phyloP scores from a whole-genome alignment of 306 rosid genomes.

The Pterocarpus santalinus region DNA sequence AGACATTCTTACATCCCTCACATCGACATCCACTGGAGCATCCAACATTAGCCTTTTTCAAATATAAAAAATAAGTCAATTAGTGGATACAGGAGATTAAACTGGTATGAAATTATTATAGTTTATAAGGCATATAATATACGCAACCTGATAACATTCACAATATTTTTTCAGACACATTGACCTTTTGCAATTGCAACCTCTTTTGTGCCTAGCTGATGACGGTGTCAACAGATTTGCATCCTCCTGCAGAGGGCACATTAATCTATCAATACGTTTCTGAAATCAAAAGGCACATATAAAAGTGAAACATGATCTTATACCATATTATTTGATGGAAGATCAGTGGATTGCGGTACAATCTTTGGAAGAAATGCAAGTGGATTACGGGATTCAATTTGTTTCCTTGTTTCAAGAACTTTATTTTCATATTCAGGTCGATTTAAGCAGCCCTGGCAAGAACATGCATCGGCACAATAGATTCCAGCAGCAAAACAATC shows the following conservation, averaged over 20 bases:
- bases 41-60: constrained; percentile 69
- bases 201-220: constrained; percentile 75
- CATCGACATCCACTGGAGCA: constrained; percentile 82
- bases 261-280: constrained; percentile 40
- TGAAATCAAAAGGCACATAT: not conserved
- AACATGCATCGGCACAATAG: constrained; percentile 63
- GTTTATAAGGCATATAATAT: constrained; percentile 23
- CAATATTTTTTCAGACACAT: constrained; percentile 82
- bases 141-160: constrained; percentile 81
- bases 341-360: constrained; percentile 46
- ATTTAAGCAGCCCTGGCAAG: constrained; percentile 77
- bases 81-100: constrained; percentile 24
- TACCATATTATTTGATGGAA: constrained; percentile 55
- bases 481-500: constrained; percentile 74
- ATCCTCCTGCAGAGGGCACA: constrained; percentile 57
- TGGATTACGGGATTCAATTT: constrained; percentile 70
- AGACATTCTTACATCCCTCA: constrained; percentile 67
- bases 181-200: constrained; percentile 84
- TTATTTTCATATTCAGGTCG: constrained; percentile 54
- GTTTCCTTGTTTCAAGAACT: constrained; percentile 56
- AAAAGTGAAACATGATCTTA: constrained; percentile 20
- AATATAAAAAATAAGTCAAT: constrained; percentile 7
- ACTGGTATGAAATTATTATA: constrained; percentile 27
- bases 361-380: constrained; percentile 77
- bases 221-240: constrained; percentile 60